phyloP scores from a whole-genome alignment of 441 rosid species.

The Manihot esculenta region DNA sequence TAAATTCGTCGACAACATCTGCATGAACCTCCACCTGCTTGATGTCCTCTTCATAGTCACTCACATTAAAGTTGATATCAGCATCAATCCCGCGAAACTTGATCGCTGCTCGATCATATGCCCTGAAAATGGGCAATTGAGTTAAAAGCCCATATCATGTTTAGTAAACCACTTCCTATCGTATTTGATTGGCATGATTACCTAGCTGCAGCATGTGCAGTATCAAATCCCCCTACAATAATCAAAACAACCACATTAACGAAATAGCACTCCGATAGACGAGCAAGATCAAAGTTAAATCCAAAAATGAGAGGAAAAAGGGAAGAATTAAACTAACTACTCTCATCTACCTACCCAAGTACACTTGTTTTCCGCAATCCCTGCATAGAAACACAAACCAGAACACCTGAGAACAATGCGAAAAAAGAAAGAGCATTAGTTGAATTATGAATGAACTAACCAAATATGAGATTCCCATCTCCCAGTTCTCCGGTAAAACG shows the following conservation, averaged over 20 bases:
- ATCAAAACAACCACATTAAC: conserved; percentile 14
- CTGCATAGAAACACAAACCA: conserved; percentile 36
- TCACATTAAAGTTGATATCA: conserved; percentile 72
- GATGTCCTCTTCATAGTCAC: conserved; percentile 70
- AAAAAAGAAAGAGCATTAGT: not conserved
- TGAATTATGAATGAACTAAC: conserved; percentile 27
- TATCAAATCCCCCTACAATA: conserved; percentile 80
- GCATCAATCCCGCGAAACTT: conserved; percentile 91
- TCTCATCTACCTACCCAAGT: conserved; percentile 52
- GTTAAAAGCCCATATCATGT: not conserved
- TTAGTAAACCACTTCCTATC: not conserved
- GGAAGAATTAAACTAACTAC: conserved; percentile 13
- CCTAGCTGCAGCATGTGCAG: conserved; percentile 96
- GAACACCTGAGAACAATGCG: not conserved
- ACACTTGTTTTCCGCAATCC: conserved; percentile 97
- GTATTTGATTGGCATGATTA: conserved; percentile 20
- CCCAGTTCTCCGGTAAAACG: conserved; percentile 90
- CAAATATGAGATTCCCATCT: conserved; percentile 98
- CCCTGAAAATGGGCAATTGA: conserved; percentile 40
- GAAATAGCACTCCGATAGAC: conserved; percentile 3
- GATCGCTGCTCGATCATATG: conserved; percentile 94
- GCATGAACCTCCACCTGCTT: conserved; percentile 50
- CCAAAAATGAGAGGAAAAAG: conserved; percentile 6
- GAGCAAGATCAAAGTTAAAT: not conserved
- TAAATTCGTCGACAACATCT: not conserved